Evolutionary conservation across 2,329 filamentous ascomycete species (phyloP), one percentile per base, ranked within the genome.

Genomic region (Diplocarpon rosae): DNA sequence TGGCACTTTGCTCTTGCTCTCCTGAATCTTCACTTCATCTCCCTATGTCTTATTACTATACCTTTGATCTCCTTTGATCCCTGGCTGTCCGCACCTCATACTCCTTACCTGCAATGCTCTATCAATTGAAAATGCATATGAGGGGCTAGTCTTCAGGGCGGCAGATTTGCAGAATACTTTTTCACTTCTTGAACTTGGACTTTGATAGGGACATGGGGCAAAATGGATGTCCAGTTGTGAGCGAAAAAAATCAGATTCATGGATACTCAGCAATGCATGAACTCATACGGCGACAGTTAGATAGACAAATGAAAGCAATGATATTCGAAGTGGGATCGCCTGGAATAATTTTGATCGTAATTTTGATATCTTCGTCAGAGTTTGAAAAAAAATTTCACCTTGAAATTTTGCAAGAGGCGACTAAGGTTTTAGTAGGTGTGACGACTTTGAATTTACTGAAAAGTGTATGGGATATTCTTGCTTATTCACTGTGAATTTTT

Each of bases 161-260:
- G 34, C 45, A 36, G 47, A 48, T 50, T 50, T 53, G 47, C 43
- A 24, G 7, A 24, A 40, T 14, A 42, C 44, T 30, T 28, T 27
- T 52, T 53, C 49, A 50, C 35, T 53, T 54, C 52, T 51, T 47
- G 20, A 43, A 29, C 17, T 17, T 20, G 45, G 47, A 36, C 14
- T 45, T 49, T 45, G 31, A 37, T 37, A 27, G 41, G 37, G 34
- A 27, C 41, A 37, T 43, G 37, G 34, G 41, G 41, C 4, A 29
- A 29, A 30, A 11, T 31, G 41, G 34, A 43, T 43, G 33, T 28
- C 34, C 37, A 20, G 28, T 33, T 37, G 34, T 14, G 34, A 37
- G 36, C 33, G n/a, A 11, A 15, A 33, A 24, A 24, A 24, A 7
- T 24, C 7, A 24, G 20, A 24, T 24, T 45, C 20, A 42, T 28